phyloP scores from a whole-genome alignment of 2,329 filamentous ascomycete species.

The Periconia digitata region DNA sequence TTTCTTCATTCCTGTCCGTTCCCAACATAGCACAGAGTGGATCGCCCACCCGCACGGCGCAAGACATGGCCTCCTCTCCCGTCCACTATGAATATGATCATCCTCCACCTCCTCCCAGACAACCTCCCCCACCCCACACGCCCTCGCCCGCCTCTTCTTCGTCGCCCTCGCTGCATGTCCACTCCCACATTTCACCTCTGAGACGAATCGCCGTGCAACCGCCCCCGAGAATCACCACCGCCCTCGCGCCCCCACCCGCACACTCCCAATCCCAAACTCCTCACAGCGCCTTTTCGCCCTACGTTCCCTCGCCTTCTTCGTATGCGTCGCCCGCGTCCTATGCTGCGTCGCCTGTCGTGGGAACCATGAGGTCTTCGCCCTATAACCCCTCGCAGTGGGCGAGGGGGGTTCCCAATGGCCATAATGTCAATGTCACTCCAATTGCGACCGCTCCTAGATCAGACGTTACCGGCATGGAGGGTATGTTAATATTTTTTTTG shows the following conservation, averaged over 20 bases:
- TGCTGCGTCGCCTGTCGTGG: slow-evolving; percentile 7
- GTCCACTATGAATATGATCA: not conserved
- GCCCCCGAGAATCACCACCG: slow-evolving; percentile 45
- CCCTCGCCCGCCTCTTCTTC: slow-evolving; percentile 13
- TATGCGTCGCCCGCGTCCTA: slow-evolving; percentile 24
- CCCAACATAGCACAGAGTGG: not conserved
- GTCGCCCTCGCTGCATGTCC: slow-evolving; percentile 9
- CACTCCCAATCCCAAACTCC: slow-evolving; percentile 37
- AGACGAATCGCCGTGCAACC: slow-evolving; percentile 45
- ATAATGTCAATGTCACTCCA: slow-evolving; percentile 41
- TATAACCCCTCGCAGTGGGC: slow-evolving; percentile 56
- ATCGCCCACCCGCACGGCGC: not conserved
- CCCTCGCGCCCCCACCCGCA: slow-evolving; percentile 41
- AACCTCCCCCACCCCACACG: slow-evolving; percentile 26
- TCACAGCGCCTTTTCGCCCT: slow-evolving; percentile 43
- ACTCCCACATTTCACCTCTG: slow-evolving; percentile 31
- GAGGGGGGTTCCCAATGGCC: slow-evolving; percentile 41
- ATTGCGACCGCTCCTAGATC: slow-evolving; percentile 32
- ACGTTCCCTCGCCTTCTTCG: slow-evolving; percentile 31
- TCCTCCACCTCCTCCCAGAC: slow-evolving; percentile 20
- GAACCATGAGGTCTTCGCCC: slow-evolving; percentile 29
- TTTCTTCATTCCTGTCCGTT: not conserved
- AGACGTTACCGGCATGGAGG: slow-evolving; percentile 53
- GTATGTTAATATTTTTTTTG: slow-evolving; percentile 29
- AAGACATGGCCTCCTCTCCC: slow-evolving; percentile 4